Conservation (phyloP, 495 filamentous ascomycete genomes). For the Aspergillus homomorphus region DNA sequence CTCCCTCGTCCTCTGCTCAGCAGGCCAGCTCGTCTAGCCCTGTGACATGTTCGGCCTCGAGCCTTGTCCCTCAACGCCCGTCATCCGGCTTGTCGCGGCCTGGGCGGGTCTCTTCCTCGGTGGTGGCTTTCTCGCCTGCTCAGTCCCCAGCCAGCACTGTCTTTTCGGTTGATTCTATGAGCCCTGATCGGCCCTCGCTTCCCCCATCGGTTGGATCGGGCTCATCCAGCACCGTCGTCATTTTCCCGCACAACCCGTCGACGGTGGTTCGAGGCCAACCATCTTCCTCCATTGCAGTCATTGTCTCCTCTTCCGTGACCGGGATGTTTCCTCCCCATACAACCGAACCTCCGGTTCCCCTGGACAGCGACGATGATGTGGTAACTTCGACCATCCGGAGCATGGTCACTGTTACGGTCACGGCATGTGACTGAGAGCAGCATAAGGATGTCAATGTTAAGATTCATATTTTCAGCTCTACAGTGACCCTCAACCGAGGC, state of each 20-base stretch:
- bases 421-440: too few species aligned
- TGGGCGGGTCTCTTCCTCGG: not conserved
- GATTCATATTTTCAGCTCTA: too few species aligned
- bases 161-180: too few species aligned
- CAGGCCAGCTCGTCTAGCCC: not conserved
- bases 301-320: too few species aligned
- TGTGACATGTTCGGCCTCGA: not conserved
- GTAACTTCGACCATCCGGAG: not conserved
- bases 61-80: too few species aligned
- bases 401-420: not conserved
- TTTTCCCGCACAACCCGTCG: not conserved
- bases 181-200: not conserved
- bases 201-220: not conserved
- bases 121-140: not conserved
- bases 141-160: not conserved
- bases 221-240: not conserved
- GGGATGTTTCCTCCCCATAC: not conserved
- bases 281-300: too few species aligned
- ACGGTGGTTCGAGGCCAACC: too few species aligned
- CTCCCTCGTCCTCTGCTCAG: not conserved
- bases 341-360: not conserved
- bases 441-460: too few species aligned
- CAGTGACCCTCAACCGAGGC: too few species aligned
- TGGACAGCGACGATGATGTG: not conserved
- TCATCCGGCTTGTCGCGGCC: not conserved